These are phyloP conservation scores for Lactarius evosmus DNA, from an alignment of 768 basidiomycete species.

Conservation along the genomic window DNA sequence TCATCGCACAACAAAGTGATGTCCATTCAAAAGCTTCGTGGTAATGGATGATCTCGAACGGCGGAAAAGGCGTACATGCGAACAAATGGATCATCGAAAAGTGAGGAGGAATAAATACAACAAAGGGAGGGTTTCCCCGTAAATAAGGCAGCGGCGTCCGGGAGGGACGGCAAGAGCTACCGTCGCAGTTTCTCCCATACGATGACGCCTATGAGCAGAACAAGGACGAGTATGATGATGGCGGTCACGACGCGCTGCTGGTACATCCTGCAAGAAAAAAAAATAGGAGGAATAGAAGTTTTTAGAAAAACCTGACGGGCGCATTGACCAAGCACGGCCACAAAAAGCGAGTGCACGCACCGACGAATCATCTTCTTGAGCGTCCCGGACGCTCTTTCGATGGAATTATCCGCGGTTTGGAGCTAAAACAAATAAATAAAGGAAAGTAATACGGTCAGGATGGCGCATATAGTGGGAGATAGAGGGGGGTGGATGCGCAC, in stretches of 20 bases:
- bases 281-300: constrained; percentile 21
- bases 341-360: constrained; percentile 46
- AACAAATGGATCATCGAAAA: neutral
- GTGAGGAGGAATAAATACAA: constrained; percentile 5
- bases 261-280: constrained; percentile 75
- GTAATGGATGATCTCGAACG: neutral
- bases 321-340: constrained; percentile 21
- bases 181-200: constrained; percentile 65
- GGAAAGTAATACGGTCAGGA: neutral
- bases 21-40: neutral
- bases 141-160: neutral
- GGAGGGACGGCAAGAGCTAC: neutral
- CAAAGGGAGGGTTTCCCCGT: neutral
- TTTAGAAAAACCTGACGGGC: constrained; percentile 31
- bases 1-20: neutral
- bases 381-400: constrained; percentile 88
- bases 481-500: constrained; percentile 42
- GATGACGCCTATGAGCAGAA: constrained; percentile 78
- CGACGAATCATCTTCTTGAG: constrained; percentile 94
- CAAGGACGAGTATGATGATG: constrained; percentile 79
- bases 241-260: constrained; percentile 89
- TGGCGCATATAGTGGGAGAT: neutral
- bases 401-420: constrained; percentile 78
- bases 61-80: neutral
- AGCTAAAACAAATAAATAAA: constrained; percentile 63